A percentile compares a stretch with the other conserved stretches of the same genome.
phyloP scores from a whole-genome alignment of 1,284 basidiomycete genomes.

The Cutaneotrichosporon arboriforme region DNA sequence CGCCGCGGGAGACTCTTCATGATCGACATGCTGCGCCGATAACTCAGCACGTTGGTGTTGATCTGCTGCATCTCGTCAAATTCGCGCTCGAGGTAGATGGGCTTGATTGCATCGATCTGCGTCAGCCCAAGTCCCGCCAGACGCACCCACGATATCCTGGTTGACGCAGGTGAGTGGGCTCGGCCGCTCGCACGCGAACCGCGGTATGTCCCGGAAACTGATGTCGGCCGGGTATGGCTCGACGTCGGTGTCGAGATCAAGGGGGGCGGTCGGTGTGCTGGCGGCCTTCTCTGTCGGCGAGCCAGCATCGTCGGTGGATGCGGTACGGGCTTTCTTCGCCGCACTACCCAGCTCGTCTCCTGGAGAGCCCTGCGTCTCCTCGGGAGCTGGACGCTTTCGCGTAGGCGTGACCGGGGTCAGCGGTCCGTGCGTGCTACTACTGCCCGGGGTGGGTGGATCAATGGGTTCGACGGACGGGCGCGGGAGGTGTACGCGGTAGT shows the following conservation, averaged over 20 bases:
- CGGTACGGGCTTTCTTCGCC: neutral
- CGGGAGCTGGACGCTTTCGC: neutral
- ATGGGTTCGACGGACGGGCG: constrained; percentile 7
- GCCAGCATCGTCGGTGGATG: neutral
- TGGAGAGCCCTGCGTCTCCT: neutral
- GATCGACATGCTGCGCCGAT: constrained; percentile 44
- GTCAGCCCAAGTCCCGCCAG: neutral
- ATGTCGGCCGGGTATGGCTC: constrained; percentile 27
- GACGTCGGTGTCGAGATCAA: constrained; percentile 20
- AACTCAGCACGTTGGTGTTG: constrained; percentile 46
- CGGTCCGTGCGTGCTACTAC: neutral
- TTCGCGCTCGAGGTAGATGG: constrained; percentile 44
- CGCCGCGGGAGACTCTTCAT: constrained; percentile 31
- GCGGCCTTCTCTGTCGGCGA: neutral
- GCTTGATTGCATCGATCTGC: constrained; percentile 47
- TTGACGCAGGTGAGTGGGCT: constrained; percentile 42
- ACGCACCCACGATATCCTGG: constrained; percentile 44
- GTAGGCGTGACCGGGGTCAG: neutral
- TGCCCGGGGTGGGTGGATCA: neutral
- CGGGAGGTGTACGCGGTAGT: constrained; percentile 15
- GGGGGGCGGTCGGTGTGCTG: neutral
- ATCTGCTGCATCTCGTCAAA: constrained; percentile 43
- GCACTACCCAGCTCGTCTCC: neutral
- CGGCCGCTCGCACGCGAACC: constrained; percentile 30
- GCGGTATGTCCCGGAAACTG: constrained; percentile 34